Evolutionary conservation across 129 eudicot genomes (phyloP), one percentile per base, ranked within the genome.

Genomic region (Oenanthe sinensis): DNA sequence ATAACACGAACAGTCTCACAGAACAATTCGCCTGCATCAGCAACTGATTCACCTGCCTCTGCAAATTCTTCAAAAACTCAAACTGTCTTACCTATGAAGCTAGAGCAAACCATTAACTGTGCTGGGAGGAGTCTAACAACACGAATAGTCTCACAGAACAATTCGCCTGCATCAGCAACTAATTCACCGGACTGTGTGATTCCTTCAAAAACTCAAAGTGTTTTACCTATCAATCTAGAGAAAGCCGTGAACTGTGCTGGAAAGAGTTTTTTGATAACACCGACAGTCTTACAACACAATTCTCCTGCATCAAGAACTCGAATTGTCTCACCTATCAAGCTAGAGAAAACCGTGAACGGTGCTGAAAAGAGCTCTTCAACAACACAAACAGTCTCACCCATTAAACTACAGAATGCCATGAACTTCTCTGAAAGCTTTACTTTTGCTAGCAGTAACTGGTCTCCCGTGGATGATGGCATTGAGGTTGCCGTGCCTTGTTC

Each of bases 391-490:
- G 42, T 78, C 80, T 30, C 44, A 13, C 81, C 77, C 13, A 4
- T 54, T n/a, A 44, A 62, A 73, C 73, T 8, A 40, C 70, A 71
- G 75, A 40, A 28, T 42, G 28, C 54, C 43, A 39, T 26, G 4
- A 39, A 45, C 80, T 14, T 40, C 36, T 37, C 37, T 28, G 30
- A 50, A 5, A 49, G 74, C 65, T 28, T 43, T 75, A 42, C 33
- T 4, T 47, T 22, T 46, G 45, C 76, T 54, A 28, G 8, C 77
- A 28, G 77, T 37, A 85, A 82, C 44, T 87, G 91, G 91, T 80
- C 50, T 75, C 91, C 91, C 60, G n/a, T 52, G 68, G 88, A 85
- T 44, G 91, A 87, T 80, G 87, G 82, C 55, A 85, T 87, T 78
- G 77, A 71, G 54, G 71, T 87, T 36, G 16, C 54, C 30, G 54